Percentiles rank a stretch among this genome's conserved stretches.
phyloP scores from a whole-genome alignment of 176 grass and related monocot genomes.

The Paspalum notatum region DNA sequence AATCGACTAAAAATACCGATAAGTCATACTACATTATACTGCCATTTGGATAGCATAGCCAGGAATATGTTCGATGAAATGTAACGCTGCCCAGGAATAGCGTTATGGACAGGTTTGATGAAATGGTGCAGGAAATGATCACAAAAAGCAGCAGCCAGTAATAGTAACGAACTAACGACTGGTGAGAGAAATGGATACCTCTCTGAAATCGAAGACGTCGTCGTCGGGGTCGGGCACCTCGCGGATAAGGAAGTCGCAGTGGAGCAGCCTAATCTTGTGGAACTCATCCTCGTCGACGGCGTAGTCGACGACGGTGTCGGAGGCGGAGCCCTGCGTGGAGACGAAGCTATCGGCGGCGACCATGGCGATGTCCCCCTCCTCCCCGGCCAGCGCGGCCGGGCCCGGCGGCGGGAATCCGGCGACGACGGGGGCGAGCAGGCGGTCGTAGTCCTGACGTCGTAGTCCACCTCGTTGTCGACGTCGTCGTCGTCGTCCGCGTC shows the following conservation, averaged over 20 bases:
- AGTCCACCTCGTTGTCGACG: conserved; percentile 89
- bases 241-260: conserved; percentile 90
- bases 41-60: not conserved
- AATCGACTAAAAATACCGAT: not conserved
- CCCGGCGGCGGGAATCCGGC: conserved; percentile 9
- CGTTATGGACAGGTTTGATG: not conserved
- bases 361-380: conserved; percentile 67
- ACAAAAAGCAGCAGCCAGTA: conserved; percentile 1
- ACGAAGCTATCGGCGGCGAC: conserved; percentile 74
- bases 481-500: conserved; percentile 72
- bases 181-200: no score
- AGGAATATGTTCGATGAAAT: conserved; percentile 22
- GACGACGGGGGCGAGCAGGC: conserved; percentile 52
- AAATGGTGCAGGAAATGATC: not conserved
- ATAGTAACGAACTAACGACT: no score
- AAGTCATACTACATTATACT: no score
- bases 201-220: conserved; percentile 90
- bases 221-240: conserved; percentile 74
- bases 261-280: conserved; percentile 79
- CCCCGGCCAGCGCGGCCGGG: not conserved
- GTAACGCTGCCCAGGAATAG: not conserved
- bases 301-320: conserved; percentile 83
- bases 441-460: conserved; percentile 98
- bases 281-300: conserved; percentile 88
- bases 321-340: conserved; percentile 69